Evolutionary conservation across 1,284 basidiomycete genomes (phyloP).

Genomic region (Malassezia sp.): DNA sequence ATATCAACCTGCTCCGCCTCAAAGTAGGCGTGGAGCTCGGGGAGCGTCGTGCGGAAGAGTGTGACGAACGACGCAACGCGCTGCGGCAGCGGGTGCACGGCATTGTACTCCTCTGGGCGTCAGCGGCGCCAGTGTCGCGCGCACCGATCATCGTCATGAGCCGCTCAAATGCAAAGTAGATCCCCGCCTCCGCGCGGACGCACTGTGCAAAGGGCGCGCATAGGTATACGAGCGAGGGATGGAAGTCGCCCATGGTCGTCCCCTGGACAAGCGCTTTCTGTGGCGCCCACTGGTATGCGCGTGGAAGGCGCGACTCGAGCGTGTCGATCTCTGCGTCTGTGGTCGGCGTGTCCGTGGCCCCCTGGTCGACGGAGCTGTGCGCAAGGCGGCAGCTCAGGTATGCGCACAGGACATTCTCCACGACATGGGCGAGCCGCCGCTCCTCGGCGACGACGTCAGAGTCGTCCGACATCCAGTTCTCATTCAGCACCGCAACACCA

Average conservation of each 20-base stretch:
- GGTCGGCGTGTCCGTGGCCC: background rate
- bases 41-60: conserved; percentile 42
- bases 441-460: conserved; percentile 19
- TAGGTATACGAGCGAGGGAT: conserved; percentile 41
- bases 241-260: conserved; percentile 23
- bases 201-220: conserved; percentile 46
- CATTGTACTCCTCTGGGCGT: conserved; percentile 23
- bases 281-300: conserved; percentile 30
- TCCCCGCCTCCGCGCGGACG: conserved; percentile 43
- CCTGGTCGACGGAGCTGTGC: background rate
- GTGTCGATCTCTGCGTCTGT: background rate
- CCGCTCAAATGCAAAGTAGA: conserved; percentile 46
- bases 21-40: conserved; percentile 46
- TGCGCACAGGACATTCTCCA: conserved; percentile 41
- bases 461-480: conserved; percentile 6
- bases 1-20: conserved; percentile 47
- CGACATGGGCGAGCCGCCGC: conserved; percentile 30
- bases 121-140: background rate
- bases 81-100: conserved; percentile 25
- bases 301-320: conserved; percentile 23
- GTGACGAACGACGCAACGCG: conserved; percentile 44
- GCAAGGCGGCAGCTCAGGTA: conserved; percentile 30
- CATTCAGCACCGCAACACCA: conserved; percentile 9
- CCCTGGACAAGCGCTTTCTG: conserved; percentile 12
- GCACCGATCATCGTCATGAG: conserved; percentile 36